Evolutionary conservation across 805 yeast genomes (phyloP), one percentile per base, ranked within the genome.

Genomic region (Metschnikowia borealis): DNA sequence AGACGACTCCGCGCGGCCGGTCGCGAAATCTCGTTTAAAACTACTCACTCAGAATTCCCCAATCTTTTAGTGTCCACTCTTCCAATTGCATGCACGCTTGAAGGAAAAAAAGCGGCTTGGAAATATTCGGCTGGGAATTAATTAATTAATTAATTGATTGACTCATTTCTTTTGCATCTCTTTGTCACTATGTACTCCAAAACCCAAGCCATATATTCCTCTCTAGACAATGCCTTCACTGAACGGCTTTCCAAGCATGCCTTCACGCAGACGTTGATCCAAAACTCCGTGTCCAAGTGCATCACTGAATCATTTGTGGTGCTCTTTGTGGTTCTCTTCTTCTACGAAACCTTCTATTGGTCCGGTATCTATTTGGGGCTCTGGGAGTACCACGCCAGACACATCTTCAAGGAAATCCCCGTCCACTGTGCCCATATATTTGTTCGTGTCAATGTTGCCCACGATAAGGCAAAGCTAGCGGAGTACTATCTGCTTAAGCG

Each of bases 381-480:
- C 5, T 78, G 82, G 83, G 76, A 76, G 29, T 69, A 76, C 54
- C 77, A 77, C 49, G 81, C 81, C 14, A 77, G 80, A 55, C 86
- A 84, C 48, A 79, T 81, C 23, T 85, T 85, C 62, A 74, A 77
- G n/a, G 87, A 85, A 41, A 78, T 81, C 23, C 94, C 92, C 0
- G 83, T 84, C 6, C 92, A 85, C 63, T 86, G 90, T 67, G 90
- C 94, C 0, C 89, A 86, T 64, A 72, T 85, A 0, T 81, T 81
- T 54, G 78, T 82, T 5, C 67, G 78, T 23, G 70, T 85, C 46
- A 78, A 81, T 48, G 60, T 81, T 2, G 53, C 60, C 2, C 48
- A 49, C 0, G 59, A 64, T 37, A 8, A 54, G 13, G 55, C 49
- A 1, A 51, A 60, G 20, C 58, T 68, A 15, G 50, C 61, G 17